These are phyloP conservation scores for Daldinia decipiens DNA, from an alignment of 495 filamentous ascomycete species.

Conservation along the genomic window DNA sequence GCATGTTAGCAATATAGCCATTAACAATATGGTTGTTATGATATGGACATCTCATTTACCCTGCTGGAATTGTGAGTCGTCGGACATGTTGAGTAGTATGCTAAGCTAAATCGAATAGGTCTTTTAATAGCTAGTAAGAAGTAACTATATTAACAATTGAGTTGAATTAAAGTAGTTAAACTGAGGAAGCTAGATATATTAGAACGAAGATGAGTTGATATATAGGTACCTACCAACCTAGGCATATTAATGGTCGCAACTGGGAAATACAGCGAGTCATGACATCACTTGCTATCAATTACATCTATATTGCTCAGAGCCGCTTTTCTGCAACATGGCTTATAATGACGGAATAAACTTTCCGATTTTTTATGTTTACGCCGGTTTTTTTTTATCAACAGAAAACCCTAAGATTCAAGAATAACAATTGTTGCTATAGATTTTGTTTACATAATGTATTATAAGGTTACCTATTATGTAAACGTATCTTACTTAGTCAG, in stretches of 20 bases:
- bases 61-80: constrained; percentile 63
- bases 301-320: constrained; percentile 36
- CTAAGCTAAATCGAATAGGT: neutral
- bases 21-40: neutral
- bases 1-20: constrained; percentile 16
- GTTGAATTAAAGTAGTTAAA: neutral
- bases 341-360: constrained; percentile 32
- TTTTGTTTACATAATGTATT: neutral
- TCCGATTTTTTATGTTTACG: constrained; percentile 11
- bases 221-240: too few species aligned
- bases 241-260: constrained; percentile 8
- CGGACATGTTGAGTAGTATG: constrained; percentile 44
- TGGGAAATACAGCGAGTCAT: constrained; percentile 33
- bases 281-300: constrained; percentile 38
- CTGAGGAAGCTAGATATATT: neutral
- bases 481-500: neutral
- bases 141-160: neutral
- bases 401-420: neutral
- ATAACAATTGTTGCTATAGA: neutral
- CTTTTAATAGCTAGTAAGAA: neutral
- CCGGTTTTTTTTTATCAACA: neutral
- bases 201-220: constrained; percentile 9
- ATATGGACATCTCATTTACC: constrained; percentile 50
- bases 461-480: neutral
- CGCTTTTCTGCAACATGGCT: constrained; percentile 33